Conservation (phyloP, 345 rosid genomes). For the Lepidium didymum region DNA sequence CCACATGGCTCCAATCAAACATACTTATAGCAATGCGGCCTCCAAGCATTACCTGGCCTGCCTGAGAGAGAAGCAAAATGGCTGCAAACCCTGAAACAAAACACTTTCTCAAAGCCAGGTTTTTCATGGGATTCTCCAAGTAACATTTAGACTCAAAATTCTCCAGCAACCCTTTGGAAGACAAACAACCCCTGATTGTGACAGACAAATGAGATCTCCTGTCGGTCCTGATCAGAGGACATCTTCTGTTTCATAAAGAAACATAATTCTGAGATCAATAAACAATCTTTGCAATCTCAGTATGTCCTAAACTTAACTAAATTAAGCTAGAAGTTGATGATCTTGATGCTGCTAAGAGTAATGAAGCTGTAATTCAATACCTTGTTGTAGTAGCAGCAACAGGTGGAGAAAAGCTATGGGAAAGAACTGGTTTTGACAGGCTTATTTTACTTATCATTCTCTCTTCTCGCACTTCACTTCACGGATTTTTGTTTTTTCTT, state of each 20-base stretch:
- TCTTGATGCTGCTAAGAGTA: not conserved
- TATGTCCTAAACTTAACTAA: not conserved
- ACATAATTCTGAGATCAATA: not conserved
- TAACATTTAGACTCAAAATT: conserved; percentile 39
- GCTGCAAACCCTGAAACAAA: conserved; percentile 60
- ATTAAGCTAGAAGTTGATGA: not conserved
- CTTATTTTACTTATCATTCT: conserved; percentile 1
- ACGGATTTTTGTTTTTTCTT: not conserved
- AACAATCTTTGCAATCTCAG: not conserved
- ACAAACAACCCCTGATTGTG: conserved; percentile 23
- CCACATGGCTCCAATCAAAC: not conserved
- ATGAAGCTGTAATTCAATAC: not conserved
- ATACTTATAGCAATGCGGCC: not conserved
- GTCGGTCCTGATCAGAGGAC: not conserved
- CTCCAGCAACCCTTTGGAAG: conserved; percentile 9
- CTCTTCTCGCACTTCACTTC: not conserved
- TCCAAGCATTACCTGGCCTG: conserved; percentile 42
- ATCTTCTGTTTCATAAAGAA: not conserved
- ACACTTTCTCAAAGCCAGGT: conserved; percentile 27
- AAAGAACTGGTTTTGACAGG: not conserved
- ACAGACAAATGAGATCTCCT: not conserved
- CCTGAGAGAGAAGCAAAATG: conserved; percentile 48
- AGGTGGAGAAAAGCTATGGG: conserved; percentile 14
- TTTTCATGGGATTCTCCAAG: conserved; percentile 25
- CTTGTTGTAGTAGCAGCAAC: not conserved